Evolutionary conservation across 352 stramenopile genomes (phyloP).

Genomic region (Aphanomyces euteiches): DNA sequence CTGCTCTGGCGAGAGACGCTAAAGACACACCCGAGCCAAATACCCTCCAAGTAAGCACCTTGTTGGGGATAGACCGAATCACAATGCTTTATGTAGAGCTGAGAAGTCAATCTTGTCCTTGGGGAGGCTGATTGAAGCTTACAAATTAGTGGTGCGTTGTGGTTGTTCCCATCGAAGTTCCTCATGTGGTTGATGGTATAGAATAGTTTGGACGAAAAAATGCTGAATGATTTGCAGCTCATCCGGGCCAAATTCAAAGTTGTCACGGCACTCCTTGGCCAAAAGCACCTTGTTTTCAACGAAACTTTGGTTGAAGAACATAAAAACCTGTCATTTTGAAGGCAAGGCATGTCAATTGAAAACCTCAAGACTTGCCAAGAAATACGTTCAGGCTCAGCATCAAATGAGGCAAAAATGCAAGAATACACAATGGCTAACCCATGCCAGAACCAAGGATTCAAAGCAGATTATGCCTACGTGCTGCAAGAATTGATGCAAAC

Average conservation of each 20-base stretch:
- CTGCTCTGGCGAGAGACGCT: constrained; percentile 63
- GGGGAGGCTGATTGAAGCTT: constrained; percentile 7
- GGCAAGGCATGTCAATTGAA: background rate
- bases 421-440: no score
- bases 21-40: constrained; percentile 33
- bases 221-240: constrained; percentile 59
- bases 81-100: background rate
- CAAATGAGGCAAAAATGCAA: no score
- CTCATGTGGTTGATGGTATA: constrained; percentile 30
- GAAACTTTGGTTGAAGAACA: constrained; percentile 61
- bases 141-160: constrained; percentile 50
- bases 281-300: constrained; percentile 59
- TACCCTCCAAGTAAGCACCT: constrained; percentile 14
- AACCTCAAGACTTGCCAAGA: no score
- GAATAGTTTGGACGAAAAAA: constrained; percentile 78
- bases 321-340: constrained; percentile 82
- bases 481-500: no score
- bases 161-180: constrained; percentile 4
- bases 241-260: constrained; percentile 84
- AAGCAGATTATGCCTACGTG: no score
- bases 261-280: constrained; percentile 57
- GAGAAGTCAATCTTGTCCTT: constrained; percentile 26
- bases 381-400: no score
- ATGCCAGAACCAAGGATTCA: no score
- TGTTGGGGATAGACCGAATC: background rate